phyloP scores from a whole-genome alignment of 2,329 filamentous ascomycete species.

The Dactylellina sp. region DNA sequence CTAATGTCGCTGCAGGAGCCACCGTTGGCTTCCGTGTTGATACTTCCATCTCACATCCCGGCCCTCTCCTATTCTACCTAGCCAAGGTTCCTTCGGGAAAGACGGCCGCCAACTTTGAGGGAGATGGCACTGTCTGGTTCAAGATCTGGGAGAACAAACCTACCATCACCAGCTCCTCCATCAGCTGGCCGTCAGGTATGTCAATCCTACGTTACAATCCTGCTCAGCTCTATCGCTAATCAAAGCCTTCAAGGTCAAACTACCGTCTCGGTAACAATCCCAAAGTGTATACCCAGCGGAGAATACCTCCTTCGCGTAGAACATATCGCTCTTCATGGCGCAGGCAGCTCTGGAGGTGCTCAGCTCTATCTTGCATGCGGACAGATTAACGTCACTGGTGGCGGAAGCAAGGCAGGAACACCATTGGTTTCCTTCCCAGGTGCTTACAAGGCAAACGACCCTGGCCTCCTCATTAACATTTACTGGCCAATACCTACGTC shows the following conservation, averaged over 20 bases:
- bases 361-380: constrained; percentile 67
- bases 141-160: constrained; percentile 63
- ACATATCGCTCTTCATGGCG: constrained; percentile 67
- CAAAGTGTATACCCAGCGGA: constrained; percentile 64
- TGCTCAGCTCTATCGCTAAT: not conserved
- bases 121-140: constrained; percentile 64
- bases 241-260: constrained; percentile 32
- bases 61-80: constrained; percentile 65
- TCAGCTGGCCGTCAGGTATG: constrained; percentile 57
- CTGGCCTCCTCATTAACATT: constrained; percentile 59
- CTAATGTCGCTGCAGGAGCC: constrained; percentile 64
- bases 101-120: constrained; percentile 62
- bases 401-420: constrained; percentile 63
- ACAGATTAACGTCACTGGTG: constrained; percentile 65
- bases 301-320: constrained; percentile 67
- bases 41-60: constrained; percentile 64
- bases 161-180: constrained; percentile 58
- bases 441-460: constrained; percentile 61
- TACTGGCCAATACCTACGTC: constrained; percentile 60
- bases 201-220: not conserved
- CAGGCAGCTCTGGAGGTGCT: constrained; percentile 61
- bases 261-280: constrained; percentile 63
- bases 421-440: constrained; percentile 65
- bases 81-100: constrained; percentile 61
- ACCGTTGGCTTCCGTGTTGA: constrained; percentile 59